phyloP scores from a whole-genome alignment of 176 grass and related monocot genomes.

The Luzula sylvatica region DNA sequence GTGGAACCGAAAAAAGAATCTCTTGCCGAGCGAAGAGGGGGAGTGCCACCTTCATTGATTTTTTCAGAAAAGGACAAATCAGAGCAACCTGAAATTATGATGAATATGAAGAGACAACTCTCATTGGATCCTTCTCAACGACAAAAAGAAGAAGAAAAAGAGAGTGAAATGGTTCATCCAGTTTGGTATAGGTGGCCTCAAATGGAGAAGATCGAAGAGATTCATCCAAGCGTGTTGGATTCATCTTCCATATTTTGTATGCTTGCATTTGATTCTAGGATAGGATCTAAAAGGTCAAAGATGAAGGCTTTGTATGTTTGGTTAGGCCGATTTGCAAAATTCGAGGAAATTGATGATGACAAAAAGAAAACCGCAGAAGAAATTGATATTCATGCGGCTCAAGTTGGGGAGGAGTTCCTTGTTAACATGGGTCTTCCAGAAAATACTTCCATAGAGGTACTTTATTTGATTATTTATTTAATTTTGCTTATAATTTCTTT shows the following conservation, averaged over 20 bases:
- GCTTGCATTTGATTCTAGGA: conserved; percentile 28
- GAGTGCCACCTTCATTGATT: conserved; percentile 21
- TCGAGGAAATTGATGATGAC: neutral
- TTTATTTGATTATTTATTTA: conserved; percentile 10
- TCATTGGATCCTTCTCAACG: conserved; percentile 26
- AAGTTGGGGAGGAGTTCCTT: conserved; percentile 22
- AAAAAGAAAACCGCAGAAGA: conserved; percentile 1
- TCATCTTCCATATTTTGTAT: conserved; percentile 35
- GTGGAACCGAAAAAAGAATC: conserved; percentile 6
- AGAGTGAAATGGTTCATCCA: conserved; percentile 27
- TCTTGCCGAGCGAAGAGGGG: conserved; percentile 36
- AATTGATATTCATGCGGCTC: conserved; percentile 8
- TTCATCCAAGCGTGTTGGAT: conserved; percentile 29
- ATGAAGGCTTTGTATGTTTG: conserved; percentile 32
- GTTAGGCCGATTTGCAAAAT: conserved; percentile 25
- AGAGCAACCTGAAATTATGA: conserved; percentile 16
- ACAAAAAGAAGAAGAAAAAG: neutral
- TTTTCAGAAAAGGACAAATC: conserved; percentile 6
- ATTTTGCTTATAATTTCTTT: neutral
- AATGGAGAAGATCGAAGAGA: conserved; percentile 31
- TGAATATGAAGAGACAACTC: conserved; percentile 24
- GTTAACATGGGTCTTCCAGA: conserved; percentile 22
- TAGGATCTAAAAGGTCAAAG: conserved; percentile 10
- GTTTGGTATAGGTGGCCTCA: conserved; percentile 35
- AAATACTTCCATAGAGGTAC: conserved; percentile 41